Evolutionary conservation across 2,329 filamentous ascomycete genomes (phyloP).

Genomic region (Sporothrix brunneoviolacea): DNA sequence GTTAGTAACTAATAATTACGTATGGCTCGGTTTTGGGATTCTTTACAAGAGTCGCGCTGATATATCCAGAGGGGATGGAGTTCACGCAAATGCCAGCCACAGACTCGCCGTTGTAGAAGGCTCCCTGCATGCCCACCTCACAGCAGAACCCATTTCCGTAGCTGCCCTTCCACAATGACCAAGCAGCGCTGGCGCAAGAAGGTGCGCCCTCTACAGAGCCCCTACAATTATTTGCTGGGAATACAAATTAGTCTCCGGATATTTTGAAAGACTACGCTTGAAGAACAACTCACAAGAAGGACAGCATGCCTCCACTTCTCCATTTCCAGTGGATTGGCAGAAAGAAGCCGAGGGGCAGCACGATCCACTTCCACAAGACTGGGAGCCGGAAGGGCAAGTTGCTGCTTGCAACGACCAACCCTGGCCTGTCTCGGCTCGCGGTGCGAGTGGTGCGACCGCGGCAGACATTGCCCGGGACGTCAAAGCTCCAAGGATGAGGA

Average conservation of each 20-base stretch:
- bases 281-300: not conserved
- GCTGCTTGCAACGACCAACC: not conserved
- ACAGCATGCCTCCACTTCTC: not conserved
- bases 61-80: not conserved
- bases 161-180: not conserved
- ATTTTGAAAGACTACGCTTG: no score
- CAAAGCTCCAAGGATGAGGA: no score
- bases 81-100: not conserved
- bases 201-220: not conserved
- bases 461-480: not conserved
- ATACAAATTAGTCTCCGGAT: no score
- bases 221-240: not conserved
- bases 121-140: not conserved
- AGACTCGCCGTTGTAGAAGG: not conserved
- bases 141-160: not conserved
- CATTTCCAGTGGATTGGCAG: not conserved
- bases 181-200: not conserved
- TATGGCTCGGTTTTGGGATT: no score
- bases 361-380: not conserved
- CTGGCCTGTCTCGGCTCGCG: not conserved
- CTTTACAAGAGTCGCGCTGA: not conserved
- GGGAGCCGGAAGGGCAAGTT: not conserved
- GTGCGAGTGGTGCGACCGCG: not conserved
- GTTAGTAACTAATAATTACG: no score
- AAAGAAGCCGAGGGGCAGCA: not conserved